Evolutionary conservation across 2,329 filamentous ascomycete species (phyloP).

Genomic region (Calonectria honghensis): DNA sequence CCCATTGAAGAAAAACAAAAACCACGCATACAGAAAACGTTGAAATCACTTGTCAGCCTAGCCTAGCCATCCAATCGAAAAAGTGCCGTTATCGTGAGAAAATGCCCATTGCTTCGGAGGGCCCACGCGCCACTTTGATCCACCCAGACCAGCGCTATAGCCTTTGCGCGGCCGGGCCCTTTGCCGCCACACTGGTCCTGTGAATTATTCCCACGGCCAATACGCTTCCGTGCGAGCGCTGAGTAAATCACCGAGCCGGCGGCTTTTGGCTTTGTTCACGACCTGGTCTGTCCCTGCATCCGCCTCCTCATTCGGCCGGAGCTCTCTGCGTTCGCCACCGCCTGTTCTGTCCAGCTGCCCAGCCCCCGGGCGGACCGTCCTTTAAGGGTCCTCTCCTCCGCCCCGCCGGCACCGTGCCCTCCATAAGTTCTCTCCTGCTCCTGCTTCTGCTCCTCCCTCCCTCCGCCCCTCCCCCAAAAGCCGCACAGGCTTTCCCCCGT

Average conservation of each 20-base stretch:
- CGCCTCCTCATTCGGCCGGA: constrained; percentile 17
- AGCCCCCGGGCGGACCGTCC: not conserved
- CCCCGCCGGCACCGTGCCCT: constrained; percentile 13
- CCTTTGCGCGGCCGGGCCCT: not conserved
- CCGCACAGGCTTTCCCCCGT: not conserved
- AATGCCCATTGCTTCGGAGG: not conserved
- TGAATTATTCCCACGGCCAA: constrained; percentile 19
- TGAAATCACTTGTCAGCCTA: not conserved
- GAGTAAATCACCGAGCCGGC: constrained; percentile 15
- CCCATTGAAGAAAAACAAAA: not conserved
- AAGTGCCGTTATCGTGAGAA: not conserved
- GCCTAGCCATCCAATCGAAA: constrained; percentile 11
- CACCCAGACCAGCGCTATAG: not conserved
- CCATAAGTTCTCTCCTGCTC: not conserved
- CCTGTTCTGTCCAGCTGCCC: not conserved
- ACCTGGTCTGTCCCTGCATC: constrained; percentile 1
- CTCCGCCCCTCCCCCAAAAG: not conserved
- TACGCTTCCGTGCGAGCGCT: not conserved
- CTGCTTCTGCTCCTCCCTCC: not conserved
- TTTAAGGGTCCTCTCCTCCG: constrained; percentile 4
- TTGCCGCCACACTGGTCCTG: constrained; percentile 10
- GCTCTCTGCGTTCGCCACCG: not conserved
- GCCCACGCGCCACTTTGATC: not conserved
- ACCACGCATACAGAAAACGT: not conserved
- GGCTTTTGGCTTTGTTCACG: constrained; percentile 12